phyloP scores from a whole-genome alignment of 1,139 yeast genomes.

The Wickerhamomyces sp. region DNA sequence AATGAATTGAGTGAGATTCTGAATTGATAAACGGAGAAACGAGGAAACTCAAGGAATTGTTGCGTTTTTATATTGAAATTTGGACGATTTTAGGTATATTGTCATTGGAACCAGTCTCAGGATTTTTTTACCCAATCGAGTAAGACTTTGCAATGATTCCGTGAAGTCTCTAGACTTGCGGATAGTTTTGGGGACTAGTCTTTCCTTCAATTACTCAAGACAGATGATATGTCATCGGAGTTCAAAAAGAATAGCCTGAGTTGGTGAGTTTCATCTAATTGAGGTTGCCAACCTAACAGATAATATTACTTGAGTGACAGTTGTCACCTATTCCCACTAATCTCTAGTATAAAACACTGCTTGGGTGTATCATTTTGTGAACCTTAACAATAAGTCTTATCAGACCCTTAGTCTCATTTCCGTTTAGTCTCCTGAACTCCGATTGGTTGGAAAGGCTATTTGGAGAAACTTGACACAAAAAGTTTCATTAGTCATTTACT shows the following conservation, averaged over 20 bases:
- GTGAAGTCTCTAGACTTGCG: not conserved
- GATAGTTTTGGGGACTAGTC: not conserved
- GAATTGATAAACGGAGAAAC: too few relatives aligned
- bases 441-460: conserved; percentile 5
- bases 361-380: too few relatives aligned
- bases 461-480: not conserved
- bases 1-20: not conserved
- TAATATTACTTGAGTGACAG: too few relatives aligned
- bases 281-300: too few relatives aligned
- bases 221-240: too few relatives aligned
- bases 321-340: too few relatives aligned
- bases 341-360: too few relatives aligned
- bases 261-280: too few relatives aligned
- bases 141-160: not conserved
- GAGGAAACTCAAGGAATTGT: not conserved
- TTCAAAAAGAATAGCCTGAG: too few relatives aligned
- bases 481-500: too few relatives aligned
- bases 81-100: not conserved
- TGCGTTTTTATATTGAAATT: not conserved
- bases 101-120: not conserved
- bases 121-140: not conserved
- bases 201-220: too few relatives aligned
- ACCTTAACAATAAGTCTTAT: too few relatives aligned
- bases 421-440: conserved; percentile 6
- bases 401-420: not conserved